Evolutionary conservation across 2,329 filamentous ascomycete species (phyloP).

Genomic region (Sarocladium kiliense): DNA sequence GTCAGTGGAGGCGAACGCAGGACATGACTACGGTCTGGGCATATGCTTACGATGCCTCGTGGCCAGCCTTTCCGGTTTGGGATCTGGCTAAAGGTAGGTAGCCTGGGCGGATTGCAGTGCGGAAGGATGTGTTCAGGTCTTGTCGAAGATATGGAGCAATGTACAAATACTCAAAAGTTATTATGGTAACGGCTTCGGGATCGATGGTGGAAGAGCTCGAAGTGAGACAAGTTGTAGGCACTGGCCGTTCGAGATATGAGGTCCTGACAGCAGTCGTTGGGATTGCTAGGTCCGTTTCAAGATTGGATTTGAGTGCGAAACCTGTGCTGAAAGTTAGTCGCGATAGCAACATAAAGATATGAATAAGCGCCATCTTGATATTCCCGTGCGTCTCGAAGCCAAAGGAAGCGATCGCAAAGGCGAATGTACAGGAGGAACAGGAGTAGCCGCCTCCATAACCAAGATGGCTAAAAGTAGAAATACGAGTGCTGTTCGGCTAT

Average conservation of each 20-base stretch:
- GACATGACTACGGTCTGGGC: neutral
- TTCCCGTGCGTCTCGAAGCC: too few relatives aligned
- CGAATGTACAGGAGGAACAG: neutral
- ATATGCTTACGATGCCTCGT: neutral
- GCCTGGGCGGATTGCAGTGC: neutral
- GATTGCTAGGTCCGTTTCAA: neutral
- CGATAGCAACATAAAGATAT: neutral
- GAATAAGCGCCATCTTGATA: neutral
- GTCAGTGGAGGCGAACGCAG: neutral
- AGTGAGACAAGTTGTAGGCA: neutral
- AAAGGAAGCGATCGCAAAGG: neutral
- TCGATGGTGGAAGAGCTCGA: neutral
- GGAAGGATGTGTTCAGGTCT: neutral
- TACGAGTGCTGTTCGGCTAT: neutral
- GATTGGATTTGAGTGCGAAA: neutral
- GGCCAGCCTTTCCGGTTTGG: neutral
- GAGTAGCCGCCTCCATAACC: neutral
- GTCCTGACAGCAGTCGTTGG: too few relatives aligned
- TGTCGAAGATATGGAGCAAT: neutral
- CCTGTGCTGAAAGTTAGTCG: neutral
- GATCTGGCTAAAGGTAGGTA: neutral
- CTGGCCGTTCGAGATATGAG: too few relatives aligned
- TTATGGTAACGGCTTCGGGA: neutral
- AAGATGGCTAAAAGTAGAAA: neutral
- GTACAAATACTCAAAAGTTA: neutral